Evolutionary conservation across 768 basidiomycete genomes (phyloP).

Genomic region (Pulveroboletus sp.): DNA sequence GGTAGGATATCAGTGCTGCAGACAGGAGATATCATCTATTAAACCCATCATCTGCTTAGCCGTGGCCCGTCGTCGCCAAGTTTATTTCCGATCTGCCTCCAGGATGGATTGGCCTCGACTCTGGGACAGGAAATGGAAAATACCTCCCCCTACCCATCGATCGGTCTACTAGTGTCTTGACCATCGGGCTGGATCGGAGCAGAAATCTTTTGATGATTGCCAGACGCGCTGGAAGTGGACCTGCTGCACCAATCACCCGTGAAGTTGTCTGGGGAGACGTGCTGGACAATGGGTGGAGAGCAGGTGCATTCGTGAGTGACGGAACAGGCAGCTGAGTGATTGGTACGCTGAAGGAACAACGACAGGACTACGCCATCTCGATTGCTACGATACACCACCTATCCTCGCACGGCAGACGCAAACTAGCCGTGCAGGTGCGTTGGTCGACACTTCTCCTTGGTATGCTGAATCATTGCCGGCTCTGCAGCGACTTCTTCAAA

Average conservation of each 20-base stretch:
- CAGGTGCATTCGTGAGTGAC: constrained; percentile 71
- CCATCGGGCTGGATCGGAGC: constrained; percentile 85
- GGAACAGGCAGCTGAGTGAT: not conserved
- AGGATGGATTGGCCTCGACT: constrained; percentile 88
- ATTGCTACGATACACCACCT: constrained; percentile 98
- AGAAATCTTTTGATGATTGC: constrained; percentile 77
- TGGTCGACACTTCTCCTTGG: not conserved
- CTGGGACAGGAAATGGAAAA: constrained; percentile 97
- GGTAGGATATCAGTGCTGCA: constrained; percentile 34
- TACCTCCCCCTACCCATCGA: constrained; percentile 79
- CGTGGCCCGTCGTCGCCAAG: constrained; percentile 82
- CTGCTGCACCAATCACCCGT: constrained; percentile 31
- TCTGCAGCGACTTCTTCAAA: constrained; percentile 57
- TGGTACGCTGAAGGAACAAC: constrained; percentile 2
- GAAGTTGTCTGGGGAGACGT: constrained; percentile 85
- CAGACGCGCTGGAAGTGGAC: constrained; percentile 49
- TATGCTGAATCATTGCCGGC: not conserved
- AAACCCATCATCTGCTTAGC: constrained; percentile 41
- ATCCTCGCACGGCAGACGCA: constrained; percentile 73
- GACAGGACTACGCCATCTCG: constrained; percentile 94
- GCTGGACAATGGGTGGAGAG: constrained; percentile 69
- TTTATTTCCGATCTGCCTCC: constrained; percentile 72
- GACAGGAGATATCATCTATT: not conserved
- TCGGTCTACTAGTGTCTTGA: constrained; percentile 59
- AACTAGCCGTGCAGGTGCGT: constrained; percentile 68